Base-by-base conservation (phyloP, 345 rosid species). In the Toxicodendron radicans region DNA sequence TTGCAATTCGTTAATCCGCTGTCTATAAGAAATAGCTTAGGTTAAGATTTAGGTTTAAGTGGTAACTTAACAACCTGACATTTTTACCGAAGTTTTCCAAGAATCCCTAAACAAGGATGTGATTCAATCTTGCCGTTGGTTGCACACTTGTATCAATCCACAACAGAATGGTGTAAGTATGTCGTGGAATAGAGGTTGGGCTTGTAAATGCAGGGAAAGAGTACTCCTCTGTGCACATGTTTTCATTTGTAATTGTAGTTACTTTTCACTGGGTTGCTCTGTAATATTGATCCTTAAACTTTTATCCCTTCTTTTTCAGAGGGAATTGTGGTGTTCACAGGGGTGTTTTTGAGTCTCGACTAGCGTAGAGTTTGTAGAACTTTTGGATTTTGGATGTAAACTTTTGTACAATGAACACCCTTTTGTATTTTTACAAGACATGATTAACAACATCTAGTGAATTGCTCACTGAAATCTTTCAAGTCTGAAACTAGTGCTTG, bases 311-410 rank as follows among this genome's bases (percentile, higher is more conserved):
- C 68, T 33, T 11, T 58, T 27, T 70, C 13, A 16, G 27, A 62
- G 70, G 58, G 46, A 66, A 73, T 18, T 62, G 7, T 51, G 58
- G 71, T 62, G 48, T 41, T 43, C 30, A 68, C 7, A 46, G 48
- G 10, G 35, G 49, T 30, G 64, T 66, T 68, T 38, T 45, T 54
- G 64, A 60, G 41, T 60, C 45, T 49, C 17, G 53, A 16, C 38
- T 12, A 49, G 4, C 1, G 51, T 46, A 46, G 12, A 46, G 51
- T 13, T 46, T 51, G 5, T 62, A 48, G 18, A 48, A 21, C 59
- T 63, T 23, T 17, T 70, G 64, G 64, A 59, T 63, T 45, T 52
- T 71, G 51, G 58, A 35, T 71, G 72, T 69, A 74, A 67, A 54
- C 33, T 76, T 41, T 27, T 73, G 66, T 48, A 70, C 56, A 56